These are phyloP conservation scores for Colletotrichum gigasporum DNA, from an alignment of 2,329 filamentous ascomycete genomes.

Conservation along the genomic window DNA sequence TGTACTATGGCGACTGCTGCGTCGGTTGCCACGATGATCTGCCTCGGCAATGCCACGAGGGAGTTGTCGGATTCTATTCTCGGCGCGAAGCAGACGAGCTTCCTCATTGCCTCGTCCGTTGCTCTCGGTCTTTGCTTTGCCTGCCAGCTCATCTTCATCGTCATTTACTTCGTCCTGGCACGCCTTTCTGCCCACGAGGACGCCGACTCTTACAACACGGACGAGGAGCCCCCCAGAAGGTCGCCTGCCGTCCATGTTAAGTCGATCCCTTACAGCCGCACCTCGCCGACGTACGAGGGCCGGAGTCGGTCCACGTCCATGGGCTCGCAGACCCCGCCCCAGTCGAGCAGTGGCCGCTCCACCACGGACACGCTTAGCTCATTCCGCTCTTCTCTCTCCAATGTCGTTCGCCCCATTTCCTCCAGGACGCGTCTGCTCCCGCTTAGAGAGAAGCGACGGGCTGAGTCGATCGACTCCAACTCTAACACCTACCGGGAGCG, in stretches of 20 bases:
- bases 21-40: slow-evolving; percentile 55
- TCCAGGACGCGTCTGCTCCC: slow-evolving; percentile 66
- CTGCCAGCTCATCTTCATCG: slow-evolving; percentile 59
- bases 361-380: slow-evolving; percentile 57
- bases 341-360: slow-evolving; percentile 56
- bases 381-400: slow-evolving; percentile 57
- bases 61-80: slow-evolving; percentile 42
- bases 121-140: slow-evolving; percentile 56
- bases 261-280: slow-evolving; percentile 61
- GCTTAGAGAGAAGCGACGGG: slow-evolving; percentile 51
- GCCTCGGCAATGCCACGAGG: slow-evolving; percentile 45
- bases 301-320: slow-evolving; percentile 40
- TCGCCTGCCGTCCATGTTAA: slow-evolving; percentile 54
- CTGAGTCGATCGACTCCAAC: slow-evolving; percentile 59
- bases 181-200: slow-evolving; percentile 42
- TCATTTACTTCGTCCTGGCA: slow-evolving; percentile 52
- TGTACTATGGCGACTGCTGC: slow-evolving; percentile 56
- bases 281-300: slow-evolving; percentile 40
- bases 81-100: slow-evolving; percentile 42
- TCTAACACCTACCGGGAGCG: slow-evolving; percentile 43
- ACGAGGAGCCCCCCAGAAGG: slow-evolving; percentile 43
- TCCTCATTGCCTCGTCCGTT: slow-evolving; percentile 55
- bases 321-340: slow-evolving; percentile 52
- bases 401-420: slow-evolving; percentile 62
- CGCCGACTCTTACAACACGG: slow-evolving; percentile 40